Evolutionary conservation across 306 rosid species (phyloP).

Genomic region (Citrullus amarus): DNA sequence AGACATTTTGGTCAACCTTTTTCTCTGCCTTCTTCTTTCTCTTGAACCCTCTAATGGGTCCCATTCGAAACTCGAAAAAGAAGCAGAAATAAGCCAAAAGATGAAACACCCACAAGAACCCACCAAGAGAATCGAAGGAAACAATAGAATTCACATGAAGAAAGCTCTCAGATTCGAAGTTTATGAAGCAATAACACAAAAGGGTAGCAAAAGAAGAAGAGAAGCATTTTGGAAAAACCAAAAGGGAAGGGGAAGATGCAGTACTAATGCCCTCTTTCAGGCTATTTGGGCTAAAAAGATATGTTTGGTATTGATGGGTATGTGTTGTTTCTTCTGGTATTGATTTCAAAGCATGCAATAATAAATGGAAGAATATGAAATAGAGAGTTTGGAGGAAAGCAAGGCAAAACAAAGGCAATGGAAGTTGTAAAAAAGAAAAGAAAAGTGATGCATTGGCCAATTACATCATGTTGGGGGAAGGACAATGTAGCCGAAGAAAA

Average conservation of each 20-base stretch:
- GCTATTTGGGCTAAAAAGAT: neutral
- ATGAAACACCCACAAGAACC: constrained; percentile 8
- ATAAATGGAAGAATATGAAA: constrained; percentile 15
- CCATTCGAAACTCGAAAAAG: constrained; percentile 39
- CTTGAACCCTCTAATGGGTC: constrained; percentile 76
- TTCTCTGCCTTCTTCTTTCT: constrained; percentile 57
- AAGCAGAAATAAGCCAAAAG: neutral
- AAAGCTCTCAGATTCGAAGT: constrained; percentile 26
- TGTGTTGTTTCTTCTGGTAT: neutral
- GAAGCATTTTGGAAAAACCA: neutral
- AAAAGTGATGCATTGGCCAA: constrained; percentile 6
- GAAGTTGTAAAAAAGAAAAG: constrained; percentile 6
- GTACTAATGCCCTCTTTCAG: neutral
- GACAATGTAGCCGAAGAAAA: constrained; percentile 13
- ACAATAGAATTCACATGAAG: constrained; percentile 16
- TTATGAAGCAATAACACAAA: constrained; percentile 14
- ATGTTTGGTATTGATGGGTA: neutral
- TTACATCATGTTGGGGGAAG: constrained; percentile 5
- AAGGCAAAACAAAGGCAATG: neutral
- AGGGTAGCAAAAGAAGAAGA: constrained; percentile 14
- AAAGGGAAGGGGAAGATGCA: neutral
- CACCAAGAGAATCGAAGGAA: constrained; percentile 19
- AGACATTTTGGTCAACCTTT: constrained; percentile 44
- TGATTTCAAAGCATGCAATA: constrained; percentile 39
- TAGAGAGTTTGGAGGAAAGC: constrained; percentile 1